Evolutionary conservation across 169 alveolate species (phyloP).

Genomic region (Eimeria sp.): DNA sequence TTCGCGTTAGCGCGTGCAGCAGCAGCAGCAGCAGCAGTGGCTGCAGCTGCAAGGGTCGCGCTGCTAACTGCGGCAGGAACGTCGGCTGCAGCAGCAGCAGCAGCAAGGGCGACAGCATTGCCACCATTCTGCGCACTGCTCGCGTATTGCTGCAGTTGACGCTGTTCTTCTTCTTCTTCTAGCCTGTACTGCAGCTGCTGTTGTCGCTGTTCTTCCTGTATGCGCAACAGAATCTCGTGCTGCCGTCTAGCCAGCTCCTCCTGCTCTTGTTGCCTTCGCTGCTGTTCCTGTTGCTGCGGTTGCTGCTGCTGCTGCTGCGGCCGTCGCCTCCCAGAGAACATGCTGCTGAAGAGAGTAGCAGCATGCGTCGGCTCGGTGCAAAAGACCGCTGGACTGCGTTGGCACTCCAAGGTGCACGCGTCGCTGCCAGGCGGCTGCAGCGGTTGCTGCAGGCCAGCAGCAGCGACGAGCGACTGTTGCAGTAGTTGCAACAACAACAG

Average conservation of each 20-base stretch:
- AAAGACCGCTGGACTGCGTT: neutral
- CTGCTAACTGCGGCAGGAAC: constrained; percentile 2
- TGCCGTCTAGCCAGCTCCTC: constrained; percentile 50
- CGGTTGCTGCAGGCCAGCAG: neutral
- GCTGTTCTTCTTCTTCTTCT: constrained; percentile 37
- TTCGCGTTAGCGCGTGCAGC: constrained; percentile 34
- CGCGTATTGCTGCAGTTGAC: constrained; percentile 32
- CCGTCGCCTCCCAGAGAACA: constrained; percentile 35
- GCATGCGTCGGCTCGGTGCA: constrained; percentile 12
- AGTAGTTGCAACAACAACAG: constrained; percentile 21
- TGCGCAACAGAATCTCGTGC: constrained; percentile 33
- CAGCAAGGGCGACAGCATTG: constrained; percentile 31
- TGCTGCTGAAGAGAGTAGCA: constrained; percentile 34
- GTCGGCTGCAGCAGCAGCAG: constrained; percentile 36
- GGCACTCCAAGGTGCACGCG: neutral
- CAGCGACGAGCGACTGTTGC: constrained; percentile 3
- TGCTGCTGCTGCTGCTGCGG: constrained; percentile 36
- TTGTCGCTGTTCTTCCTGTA: constrained; percentile 47
- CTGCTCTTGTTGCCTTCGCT: constrained; percentile 13
- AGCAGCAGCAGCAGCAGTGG: constrained; percentile 43
- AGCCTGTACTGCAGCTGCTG: constrained; percentile 25
- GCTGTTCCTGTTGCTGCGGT: constrained; percentile 26
- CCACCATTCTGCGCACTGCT: neutral
- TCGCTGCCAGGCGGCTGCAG: neutral
- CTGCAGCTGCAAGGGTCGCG: constrained; percentile 14